phyloP scores from a whole-genome alignment of 495 filamentous ascomycete genomes.

The Aspergillus leporis region DNA sequence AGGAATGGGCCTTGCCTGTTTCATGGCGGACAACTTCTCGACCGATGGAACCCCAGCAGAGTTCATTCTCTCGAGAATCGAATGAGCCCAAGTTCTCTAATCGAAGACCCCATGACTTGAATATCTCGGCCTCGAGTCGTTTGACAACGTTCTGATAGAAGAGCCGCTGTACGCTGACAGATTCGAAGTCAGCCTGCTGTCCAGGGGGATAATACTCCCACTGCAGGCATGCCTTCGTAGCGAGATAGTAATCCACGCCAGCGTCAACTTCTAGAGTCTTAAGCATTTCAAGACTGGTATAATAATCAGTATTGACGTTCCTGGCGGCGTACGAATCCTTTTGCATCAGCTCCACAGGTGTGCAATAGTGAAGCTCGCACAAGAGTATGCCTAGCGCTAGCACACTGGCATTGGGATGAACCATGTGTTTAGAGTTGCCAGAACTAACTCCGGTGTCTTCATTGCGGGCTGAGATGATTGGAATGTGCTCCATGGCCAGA shows the following conservation, averaged over 20 bases:
- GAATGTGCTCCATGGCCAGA: conserved; percentile 28
- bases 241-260: conserved; percentile 36
- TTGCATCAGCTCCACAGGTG: conserved; percentile 29
- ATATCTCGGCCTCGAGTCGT: conserved; percentile 35
- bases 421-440: conserved; percentile 22
- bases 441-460: conserved; percentile 17
- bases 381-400: conserved; percentile 35
- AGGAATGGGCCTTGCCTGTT: conserved; percentile 19
- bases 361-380: conserved; percentile 38
- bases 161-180: conserved; percentile 30
- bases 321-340: conserved; percentile 21
- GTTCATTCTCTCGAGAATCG: conserved; percentile 29
- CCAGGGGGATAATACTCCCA: conserved; percentile 31
- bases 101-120: conserved; percentile 33
- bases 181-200: conserved; percentile 28
- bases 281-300: conserved; percentile 30
- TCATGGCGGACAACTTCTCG: conserved; percentile 26
- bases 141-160: conserved; percentile 39
- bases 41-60: conserved; percentile 29
- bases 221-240: conserved; percentile 33
- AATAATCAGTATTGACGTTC: conserved; percentile 32
- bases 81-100: conserved; percentile 31
- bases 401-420: conserved; percentile 35
- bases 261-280: conserved; percentile 30
- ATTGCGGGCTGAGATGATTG: conserved; percentile 26